phyloP scores from a whole-genome alignment of 352 stramenopile species.

The Phytophthora crassamura region DNA sequence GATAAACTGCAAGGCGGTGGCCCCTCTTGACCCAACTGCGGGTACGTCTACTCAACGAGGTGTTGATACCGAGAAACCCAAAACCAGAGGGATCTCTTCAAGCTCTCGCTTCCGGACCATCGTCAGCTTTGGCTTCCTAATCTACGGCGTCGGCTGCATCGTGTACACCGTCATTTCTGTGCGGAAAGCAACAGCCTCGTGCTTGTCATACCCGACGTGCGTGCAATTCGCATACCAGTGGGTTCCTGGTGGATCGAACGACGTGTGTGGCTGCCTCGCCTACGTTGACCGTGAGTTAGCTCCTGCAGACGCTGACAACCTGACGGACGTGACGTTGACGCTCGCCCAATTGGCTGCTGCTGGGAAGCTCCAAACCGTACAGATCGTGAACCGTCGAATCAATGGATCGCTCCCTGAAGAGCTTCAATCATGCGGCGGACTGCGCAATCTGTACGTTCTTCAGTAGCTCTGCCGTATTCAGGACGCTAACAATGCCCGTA shows the following conservation, averaged over 20 bases:
- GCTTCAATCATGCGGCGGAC: constrained; percentile 18
- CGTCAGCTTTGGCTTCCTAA: constrained; percentile 33
- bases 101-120: constrained; percentile 22
- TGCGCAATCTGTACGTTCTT: constrained; percentile 40
- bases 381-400: constrained; percentile 38
- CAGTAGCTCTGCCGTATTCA: neutral
- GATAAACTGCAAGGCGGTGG: constrained; percentile 14
- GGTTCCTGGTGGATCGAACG: constrained; percentile 8
- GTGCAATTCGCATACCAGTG: constrained; percentile 21
- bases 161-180: constrained; percentile 29
- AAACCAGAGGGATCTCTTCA: neutral
- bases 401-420: constrained; percentile 34
- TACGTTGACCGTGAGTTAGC: constrained; percentile 41
- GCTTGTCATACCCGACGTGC: constrained; percentile 19
- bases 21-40: neutral
- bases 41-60: neutral
- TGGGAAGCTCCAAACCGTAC: constrained; percentile 33
- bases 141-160: constrained; percentile 33
- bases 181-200: constrained; percentile 8
- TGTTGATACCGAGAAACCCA: neutral
- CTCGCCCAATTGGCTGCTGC: constrained; percentile 26
- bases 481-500: neutral
- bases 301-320: constrained; percentile 11
- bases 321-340: constrained; percentile 27
- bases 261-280: constrained; percentile 29